Evolutionary conservation across 1,284 basidiomycete species (phyloP).

Genomic region (Earliella scabrosa): DNA sequence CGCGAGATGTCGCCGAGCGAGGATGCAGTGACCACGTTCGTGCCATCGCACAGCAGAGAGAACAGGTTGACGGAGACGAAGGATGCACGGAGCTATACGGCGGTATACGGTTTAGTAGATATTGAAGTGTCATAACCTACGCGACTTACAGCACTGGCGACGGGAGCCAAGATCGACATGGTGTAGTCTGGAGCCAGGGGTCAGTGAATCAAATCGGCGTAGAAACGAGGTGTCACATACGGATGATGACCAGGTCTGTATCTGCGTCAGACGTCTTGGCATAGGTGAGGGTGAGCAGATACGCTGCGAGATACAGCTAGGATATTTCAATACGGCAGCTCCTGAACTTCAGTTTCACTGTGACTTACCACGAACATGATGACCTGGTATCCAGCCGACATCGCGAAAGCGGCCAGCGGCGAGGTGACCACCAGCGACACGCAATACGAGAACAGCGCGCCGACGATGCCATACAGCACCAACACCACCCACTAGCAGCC

Average conservation of each 20-base stretch:
- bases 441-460: constrained; percentile 71
- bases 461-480: constrained; percentile 72
- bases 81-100: constrained; percentile 56
- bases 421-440: constrained; percentile 65
- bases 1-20: constrained; percentile 58
- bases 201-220: too few species aligned
- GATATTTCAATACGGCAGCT: background rate
- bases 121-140: too few species aligned
- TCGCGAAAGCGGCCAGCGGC: constrained; percentile 76
- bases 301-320: constrained; percentile 66
- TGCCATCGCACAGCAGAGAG: constrained; percentile 71
- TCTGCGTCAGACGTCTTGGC: constrained; percentile 61
- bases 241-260: constrained; percentile 62
- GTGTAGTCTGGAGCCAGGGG: constrained; percentile 55
- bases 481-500: constrained; percentile 68
- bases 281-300: constrained; percentile 73
- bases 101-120: too few species aligned
- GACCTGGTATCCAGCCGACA: constrained; percentile 76
- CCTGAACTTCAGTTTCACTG: background rate
- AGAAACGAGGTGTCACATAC: too few species aligned
- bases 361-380: constrained; percentile 67
- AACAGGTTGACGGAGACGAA: constrained; percentile 81
- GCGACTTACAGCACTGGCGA: constrained; percentile 67
- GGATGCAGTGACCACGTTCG: constrained; percentile 48
- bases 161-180: constrained; percentile 67